Conservation (phyloP, 371 early-diverging fungal species). For the Circinella umbellata region DNA sequence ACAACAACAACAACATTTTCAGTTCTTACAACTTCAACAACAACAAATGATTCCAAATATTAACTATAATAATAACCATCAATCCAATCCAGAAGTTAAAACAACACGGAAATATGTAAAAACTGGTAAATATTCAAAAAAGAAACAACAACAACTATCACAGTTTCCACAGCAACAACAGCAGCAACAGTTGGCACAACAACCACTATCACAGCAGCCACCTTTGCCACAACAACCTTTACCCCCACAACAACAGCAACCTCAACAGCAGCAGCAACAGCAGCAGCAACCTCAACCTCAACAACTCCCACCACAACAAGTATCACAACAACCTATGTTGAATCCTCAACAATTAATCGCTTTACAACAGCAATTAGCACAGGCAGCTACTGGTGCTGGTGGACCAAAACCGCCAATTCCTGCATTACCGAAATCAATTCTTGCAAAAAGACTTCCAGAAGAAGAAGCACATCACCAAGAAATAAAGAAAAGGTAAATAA, state of each 20-base stretch:
- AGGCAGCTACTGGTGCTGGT: slow-evolving; percentile 15
- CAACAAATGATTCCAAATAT: slow-evolving; percentile 14
- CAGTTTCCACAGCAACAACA: slow-evolving; percentile 16
- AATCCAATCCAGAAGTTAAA: slow-evolving; percentile 28
- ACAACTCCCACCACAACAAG: slow-evolving; percentile 33
- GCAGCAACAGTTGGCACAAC: slow-evolving; percentile 18
- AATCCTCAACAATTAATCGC: slow-evolving; percentile 39
- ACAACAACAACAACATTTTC: not conserved
- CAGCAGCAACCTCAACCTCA: slow-evolving; percentile 24
- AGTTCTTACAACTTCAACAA: slow-evolving; percentile 13
- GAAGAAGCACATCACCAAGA: slow-evolving; percentile 52
- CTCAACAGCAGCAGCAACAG: not conserved
- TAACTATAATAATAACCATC: not conserved
- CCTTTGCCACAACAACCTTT: not conserved
- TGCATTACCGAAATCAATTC: slow-evolving; percentile 30
- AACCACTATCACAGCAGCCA: not conserved
- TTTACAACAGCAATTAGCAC: slow-evolving; percentile 32
- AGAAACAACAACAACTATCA: slow-evolving; percentile 36
- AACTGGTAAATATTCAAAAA: slow-evolving; percentile 71
- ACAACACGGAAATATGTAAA: slow-evolving; percentile 66
- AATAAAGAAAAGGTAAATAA: slow-evolving; percentile 41
- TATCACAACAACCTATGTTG: slow-evolving; percentile 24
- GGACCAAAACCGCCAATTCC: slow-evolving; percentile 18
- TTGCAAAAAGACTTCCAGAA: slow-evolving; percentile 51
- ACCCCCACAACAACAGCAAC: not conserved